Base-by-base conservation (phyloP, 1,284 basidiomycete genomes). In the Limonomyces culmigenus region DNA sequence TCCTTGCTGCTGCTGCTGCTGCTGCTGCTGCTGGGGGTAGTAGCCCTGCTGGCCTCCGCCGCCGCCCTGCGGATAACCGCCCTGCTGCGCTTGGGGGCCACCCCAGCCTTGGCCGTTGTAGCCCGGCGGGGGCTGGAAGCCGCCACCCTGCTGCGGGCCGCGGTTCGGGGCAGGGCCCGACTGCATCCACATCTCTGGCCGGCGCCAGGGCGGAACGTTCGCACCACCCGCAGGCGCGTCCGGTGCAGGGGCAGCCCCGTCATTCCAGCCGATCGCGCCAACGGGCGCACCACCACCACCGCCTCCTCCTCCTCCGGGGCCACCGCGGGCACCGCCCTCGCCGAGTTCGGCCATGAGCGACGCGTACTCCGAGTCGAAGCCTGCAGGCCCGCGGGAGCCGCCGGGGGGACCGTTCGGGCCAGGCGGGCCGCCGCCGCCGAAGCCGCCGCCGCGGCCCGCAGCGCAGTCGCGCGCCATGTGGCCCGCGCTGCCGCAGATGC, bases 261-360 rank as follows among this genome's bases (percentile, higher is more conserved):
- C n/a, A n/a, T n/a, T n/a, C 44, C 68, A 70, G 38, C 56, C 59
- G 27, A 62, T 54, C 48, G 75, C 74, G 36, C 63, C 64, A 27
- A 8, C 8, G 8, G 23, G 23, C n/a, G 8, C 23, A 27, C 23
- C 23, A n/a, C 23, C n/a, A n/a, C 23, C n/a, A 8, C n/a, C n/a
- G 32, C 67, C 63, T 30, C 65, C 52, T 31, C 66, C 69, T 21
- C 62, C 55, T 48, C 74, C 75, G 36, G 63, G 64, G 32, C 66
- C 63, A 31, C 65, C 52, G 30, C 66, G 68, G 41, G 66, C 67
- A 35, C 69, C 71, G 29, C 71, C 70, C 60, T 99, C 95, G 39
- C 95, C 95, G 23, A 99, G 69, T 60, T 99, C 95, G 29, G 88
- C 92, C 93, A 99, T 95, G 44, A 99, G 63, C 47, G 74, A 89